Evolutionary conservation across 345 rosid species (phyloP).

Genomic region (Heritiera fomes): DNA sequence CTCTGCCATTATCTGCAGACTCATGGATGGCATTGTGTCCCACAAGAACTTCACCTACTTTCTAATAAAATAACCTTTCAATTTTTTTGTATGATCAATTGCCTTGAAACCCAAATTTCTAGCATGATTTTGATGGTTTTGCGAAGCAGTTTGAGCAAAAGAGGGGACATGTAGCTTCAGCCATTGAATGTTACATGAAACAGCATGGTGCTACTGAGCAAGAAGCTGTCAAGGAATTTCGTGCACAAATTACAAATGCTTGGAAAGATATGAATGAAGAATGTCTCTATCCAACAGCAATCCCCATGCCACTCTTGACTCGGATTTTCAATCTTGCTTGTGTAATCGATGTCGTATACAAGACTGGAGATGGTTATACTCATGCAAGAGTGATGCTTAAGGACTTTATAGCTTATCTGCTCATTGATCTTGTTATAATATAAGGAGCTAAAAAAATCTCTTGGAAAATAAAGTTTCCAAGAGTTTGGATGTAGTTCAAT

Average conservation of each 20-base stretch:
- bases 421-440: conserved; percentile 21
- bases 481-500: too few species aligned
- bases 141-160: conserved; percentile 13
- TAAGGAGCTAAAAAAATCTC: too few species aligned
- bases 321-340: conserved; percentile 31
- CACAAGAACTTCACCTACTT: conserved; percentile 11
- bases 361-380: conserved; percentile 33
- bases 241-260: conserved; percentile 11
- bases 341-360: conserved; percentile 29
- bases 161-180: conserved; percentile 33
- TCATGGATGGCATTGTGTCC: conserved; percentile 31
- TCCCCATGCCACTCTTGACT: conserved; percentile 24
- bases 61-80: too few species aligned
- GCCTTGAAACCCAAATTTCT: too few species aligned
- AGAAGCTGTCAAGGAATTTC: conserved; percentile 25
- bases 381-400: not conserved
- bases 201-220: conserved; percentile 28
- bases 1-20: too few species aligned
- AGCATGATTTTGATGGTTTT: too few species aligned
- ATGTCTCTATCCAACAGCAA: conserved; percentile 16
- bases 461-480: too few species aligned
- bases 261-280: too few species aligned
- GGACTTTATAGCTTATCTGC: conserved; percentile 18
- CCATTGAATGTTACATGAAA: conserved; percentile 37
- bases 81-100: too few species aligned